Evolutionary conservation across 768 basidiomycete species (phyloP).

Genomic region (Boletus pseudo-olivaceus): DNA sequence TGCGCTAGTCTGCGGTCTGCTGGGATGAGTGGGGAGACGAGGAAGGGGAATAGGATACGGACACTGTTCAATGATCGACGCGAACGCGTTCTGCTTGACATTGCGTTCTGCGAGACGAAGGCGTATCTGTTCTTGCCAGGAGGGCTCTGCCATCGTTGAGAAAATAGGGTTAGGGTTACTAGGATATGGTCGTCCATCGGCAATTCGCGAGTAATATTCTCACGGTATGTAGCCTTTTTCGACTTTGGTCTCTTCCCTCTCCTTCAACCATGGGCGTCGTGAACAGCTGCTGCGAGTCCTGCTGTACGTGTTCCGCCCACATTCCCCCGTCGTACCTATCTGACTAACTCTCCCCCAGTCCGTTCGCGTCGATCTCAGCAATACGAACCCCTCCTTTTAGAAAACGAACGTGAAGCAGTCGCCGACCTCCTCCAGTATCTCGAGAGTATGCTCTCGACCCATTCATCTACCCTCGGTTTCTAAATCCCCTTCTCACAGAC

Average conservation of each 20-base stretch:
- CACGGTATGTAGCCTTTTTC: slow-evolving; percentile 22
- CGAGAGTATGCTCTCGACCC: slow-evolving; percentile 67
- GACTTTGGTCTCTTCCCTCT: slow-evolving; percentile 4
- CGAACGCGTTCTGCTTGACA: slow-evolving; percentile 72
- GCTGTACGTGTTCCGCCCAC: slow-evolving; percentile 51
- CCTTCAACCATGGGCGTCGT: slow-evolving; percentile 61
- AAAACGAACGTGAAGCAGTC: slow-evolving; percentile 96
- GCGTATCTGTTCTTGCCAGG: slow-evolving; percentile 81
- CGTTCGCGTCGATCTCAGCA: slow-evolving; percentile 79
- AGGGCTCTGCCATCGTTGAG: slow-evolving; percentile 70
- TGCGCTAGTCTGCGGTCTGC: slow-evolving; percentile 89
- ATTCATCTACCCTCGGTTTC: not conserved
- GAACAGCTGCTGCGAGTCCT: slow-evolving; percentile 79
- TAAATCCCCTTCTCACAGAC: slow-evolving; percentile 40
- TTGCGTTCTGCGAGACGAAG: slow-evolving; percentile 82
- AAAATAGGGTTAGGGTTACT: slow-evolving; percentile 26
- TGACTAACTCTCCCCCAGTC: slow-evolving; percentile 44
- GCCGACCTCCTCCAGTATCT: slow-evolving; percentile 96
- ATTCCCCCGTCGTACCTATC: not conserved
- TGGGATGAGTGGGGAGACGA: slow-evolving; percentile 12
- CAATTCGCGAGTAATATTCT: slow-evolving; percentile 21
- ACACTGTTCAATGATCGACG: slow-evolving; percentile 93
- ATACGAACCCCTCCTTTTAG: slow-evolving; percentile 81
- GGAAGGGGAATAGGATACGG: slow-evolving; percentile 26
- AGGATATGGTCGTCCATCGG: slow-evolving; percentile 9